A percentile compares a stretch with the other conserved stretches of the same genome.
phyloP scores from a whole-genome alignment of 495 filamentous ascomycete species.

The Parathielavia appendiculata region DNA sequence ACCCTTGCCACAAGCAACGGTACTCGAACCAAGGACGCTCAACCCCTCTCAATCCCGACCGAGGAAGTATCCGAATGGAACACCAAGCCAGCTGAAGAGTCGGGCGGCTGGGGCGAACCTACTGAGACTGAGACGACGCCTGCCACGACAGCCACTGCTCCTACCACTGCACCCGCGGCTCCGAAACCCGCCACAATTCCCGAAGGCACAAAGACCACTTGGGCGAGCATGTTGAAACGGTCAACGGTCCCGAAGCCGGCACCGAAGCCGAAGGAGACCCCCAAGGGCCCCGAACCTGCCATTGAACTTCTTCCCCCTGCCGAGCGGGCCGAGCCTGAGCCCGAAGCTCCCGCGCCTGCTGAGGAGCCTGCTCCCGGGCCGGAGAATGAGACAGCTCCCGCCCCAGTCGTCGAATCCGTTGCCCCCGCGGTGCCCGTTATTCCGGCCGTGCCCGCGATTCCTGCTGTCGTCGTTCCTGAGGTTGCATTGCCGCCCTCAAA shows the following conservation, averaged over 20 bases:
- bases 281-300: conserved; percentile 37
- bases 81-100: conserved; percentile 34
- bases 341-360: conserved; percentile 31
- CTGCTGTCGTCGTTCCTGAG: conserved; percentile 47
- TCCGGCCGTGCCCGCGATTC: conserved; percentile 27
- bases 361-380: conserved; percentile 31
- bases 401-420: conserved; percentile 15
- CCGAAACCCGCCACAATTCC: conserved; percentile 34
- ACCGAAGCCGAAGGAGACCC: conserved; percentile 43
- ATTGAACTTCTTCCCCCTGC: conserved; percentile 37
- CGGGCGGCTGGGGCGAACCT: conserved; percentile 24
- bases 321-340: conserved; percentile 35
- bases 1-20: conserved; percentile 50
- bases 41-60: conserved; percentile 46
- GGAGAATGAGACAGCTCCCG: conserved; percentile 24
- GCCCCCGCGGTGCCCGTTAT: conserved; percentile 13
- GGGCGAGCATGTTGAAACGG: conserved; percentile 54
- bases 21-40: conserved; percentile 42
- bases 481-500: conserved; percentile 60
- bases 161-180: conserved; percentile 22
- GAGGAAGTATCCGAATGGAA: conserved; percentile 42
- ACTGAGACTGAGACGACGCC: conserved; percentile 12
- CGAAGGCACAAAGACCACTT: conserved; percentile 47
- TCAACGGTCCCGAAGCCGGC: conserved; percentile 40
- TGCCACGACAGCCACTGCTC: conserved; percentile 21